Conservation (phyloP, 805 yeast genomes). For the Scheffersomyces amazonensis region DNA sequence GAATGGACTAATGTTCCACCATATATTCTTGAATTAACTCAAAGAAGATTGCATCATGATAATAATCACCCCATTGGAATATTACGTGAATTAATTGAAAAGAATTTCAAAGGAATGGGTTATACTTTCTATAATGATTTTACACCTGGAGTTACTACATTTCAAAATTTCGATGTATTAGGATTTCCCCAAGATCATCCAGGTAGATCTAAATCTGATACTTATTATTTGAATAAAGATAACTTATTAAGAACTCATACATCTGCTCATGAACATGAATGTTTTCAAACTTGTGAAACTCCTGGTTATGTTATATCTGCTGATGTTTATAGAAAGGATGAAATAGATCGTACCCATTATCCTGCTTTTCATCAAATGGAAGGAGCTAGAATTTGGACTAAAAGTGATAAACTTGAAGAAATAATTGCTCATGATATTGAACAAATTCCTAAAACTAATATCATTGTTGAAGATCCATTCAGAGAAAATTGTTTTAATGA, state of each 20-base stretch:
- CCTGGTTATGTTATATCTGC: constrained; percentile 93
- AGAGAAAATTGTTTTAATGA: constrained; percentile 44
- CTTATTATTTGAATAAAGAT: constrained; percentile 79
- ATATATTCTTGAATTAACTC: constrained; percentile 63
- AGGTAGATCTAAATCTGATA: constrained; percentile 88
- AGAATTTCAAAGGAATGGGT: constrained; percentile 61
- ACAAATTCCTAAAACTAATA: constrained; percentile 60
- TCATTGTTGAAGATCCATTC: constrained; percentile 74
- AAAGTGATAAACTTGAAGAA: constrained; percentile 43
- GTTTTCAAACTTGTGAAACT: constrained; percentile 62
- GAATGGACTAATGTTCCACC: constrained; percentile 86
- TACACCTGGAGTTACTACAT: constrained; percentile 76
- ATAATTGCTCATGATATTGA: constrained; percentile 50
- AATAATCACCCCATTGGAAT: constrained; percentile 89
- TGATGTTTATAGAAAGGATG: constrained; percentile 94
- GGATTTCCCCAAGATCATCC: constrained; percentile 93
- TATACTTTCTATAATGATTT: constrained; percentile 78
- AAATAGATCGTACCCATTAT: constrained; percentile 92
- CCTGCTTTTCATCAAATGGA: constrained; percentile 98
- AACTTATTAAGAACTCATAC: constrained; percentile 87
- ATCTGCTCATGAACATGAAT: constrained; percentile 92
- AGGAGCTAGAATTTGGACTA: constrained; percentile 86
- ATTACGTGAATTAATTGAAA: constrained; percentile 69
- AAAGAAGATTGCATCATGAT: constrained; percentile 69
- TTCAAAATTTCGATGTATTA: constrained; percentile 85